Conservation (phyloP, 129 eudicot species). For the Kitagawia praeruptora region DNA sequence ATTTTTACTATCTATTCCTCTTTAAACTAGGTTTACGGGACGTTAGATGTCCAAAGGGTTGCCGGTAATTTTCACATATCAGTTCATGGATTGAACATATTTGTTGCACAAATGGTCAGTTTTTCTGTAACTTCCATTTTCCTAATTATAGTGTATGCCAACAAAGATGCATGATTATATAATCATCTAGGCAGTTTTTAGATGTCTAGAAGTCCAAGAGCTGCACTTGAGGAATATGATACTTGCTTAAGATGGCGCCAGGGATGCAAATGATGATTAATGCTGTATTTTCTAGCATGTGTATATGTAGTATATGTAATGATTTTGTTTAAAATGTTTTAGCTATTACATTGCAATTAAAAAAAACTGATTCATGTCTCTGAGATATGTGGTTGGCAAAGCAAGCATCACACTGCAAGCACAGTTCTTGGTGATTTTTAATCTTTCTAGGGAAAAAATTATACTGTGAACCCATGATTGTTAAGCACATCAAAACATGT, state of each 20-base stretch:
- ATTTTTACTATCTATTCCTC: background rate
- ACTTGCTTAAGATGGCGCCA: background rate
- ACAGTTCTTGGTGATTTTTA: background rate
- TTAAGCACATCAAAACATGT: background rate
- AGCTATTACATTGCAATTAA: background rate
- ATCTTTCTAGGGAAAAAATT: background rate
- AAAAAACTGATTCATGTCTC: background rate
- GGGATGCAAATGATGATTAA: background rate
- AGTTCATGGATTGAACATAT: constrained; percentile 92
- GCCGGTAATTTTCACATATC: constrained; percentile 98
- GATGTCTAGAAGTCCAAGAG: background rate
- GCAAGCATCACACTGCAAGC: background rate
- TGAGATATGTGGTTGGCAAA: background rate
- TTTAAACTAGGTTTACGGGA: constrained; percentile 71
- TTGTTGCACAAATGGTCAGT: constrained; percentile 95
- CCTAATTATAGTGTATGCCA: background rate
- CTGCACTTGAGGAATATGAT: background rate
- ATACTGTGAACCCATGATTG: background rate
- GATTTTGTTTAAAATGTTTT: background rate
- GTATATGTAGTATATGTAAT: background rate
- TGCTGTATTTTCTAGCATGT: background rate
- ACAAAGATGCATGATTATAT: background rate
- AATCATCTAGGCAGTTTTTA: background rate
- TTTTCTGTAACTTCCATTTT: background rate
- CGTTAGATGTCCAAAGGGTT: constrained; percentile 95